Evolutionary conservation across 148 eudicot genomes (phyloP).

Genomic region (Arbutus unedo): DNA sequence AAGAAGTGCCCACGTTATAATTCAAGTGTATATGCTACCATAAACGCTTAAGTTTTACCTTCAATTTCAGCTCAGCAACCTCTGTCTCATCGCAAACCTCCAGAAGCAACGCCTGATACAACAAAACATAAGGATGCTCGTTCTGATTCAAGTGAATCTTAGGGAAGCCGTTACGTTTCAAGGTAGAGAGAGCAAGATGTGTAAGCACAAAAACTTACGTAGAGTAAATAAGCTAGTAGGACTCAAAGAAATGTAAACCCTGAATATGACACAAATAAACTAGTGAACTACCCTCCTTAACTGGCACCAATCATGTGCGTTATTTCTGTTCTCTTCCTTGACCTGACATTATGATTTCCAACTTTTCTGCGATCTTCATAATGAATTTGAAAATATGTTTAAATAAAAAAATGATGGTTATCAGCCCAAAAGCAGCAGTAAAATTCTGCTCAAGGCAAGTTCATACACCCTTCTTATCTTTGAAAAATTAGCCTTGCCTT

Average conservation of each 20-base stretch:
- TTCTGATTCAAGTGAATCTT: not conserved
- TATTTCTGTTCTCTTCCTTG: not conserved
- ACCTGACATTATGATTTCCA: not conserved
- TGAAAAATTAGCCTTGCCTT: not conserved
- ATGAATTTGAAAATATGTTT: not conserved
- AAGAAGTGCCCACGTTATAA: not conserved
- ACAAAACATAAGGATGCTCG: constrained; percentile 10
- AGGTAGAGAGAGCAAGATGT: not conserved
- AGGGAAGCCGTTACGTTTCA: not conserved
- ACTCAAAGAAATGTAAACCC: not conserved
- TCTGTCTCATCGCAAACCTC: constrained; percentile 86
- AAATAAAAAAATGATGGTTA: not conserved
- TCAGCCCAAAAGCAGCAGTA: not conserved
- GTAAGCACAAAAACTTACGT: not conserved
- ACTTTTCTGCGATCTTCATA: not conserved
- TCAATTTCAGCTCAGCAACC: constrained; percentile 78
- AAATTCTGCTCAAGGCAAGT: not conserved
- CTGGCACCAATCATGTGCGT: not conserved
- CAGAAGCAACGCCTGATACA: constrained; percentile 55
- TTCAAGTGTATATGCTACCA: not conserved
- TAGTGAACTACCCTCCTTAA: not conserved
- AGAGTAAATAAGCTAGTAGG: not conserved
- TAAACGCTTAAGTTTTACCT: constrained; percentile 38
- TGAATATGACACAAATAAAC: not conserved
- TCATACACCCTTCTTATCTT: not conserved